These are phyloP conservation scores for Trichoderma orchidacearum DNA, from an alignment of 495 filamentous ascomycete species.

Conservation along the genomic window DNA sequence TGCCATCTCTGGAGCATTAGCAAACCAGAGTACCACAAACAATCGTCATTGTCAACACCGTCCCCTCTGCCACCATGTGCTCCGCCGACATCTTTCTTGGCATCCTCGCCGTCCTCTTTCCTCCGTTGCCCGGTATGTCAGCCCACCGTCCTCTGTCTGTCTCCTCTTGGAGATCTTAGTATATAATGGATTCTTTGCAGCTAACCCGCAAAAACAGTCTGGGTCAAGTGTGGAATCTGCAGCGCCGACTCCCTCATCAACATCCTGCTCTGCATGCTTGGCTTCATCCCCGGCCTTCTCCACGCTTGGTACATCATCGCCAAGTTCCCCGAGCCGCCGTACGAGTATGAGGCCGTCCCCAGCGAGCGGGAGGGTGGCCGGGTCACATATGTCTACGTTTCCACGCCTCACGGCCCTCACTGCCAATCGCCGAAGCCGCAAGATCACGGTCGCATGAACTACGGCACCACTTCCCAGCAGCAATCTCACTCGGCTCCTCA, in stretches of 20 bases:
- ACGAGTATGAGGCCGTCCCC: constrained; percentile 44
- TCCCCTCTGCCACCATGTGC: constrained; percentile 29
- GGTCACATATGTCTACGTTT: constrained; percentile 60
- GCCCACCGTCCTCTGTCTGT: neutral
- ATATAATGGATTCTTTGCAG: constrained; percentile 9
- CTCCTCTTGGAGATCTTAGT: neutral
- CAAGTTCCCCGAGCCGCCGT: constrained; percentile 64
- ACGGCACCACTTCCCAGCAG: constrained; percentile 17
- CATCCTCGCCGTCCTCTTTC: constrained; percentile 82
- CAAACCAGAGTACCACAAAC: too few relatives aligned
- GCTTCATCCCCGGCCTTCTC: constrained; percentile 79
- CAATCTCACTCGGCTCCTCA: constrained; percentile 3
- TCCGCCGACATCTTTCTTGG: constrained; percentile 76
- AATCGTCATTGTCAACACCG: neutral
- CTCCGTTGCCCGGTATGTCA: constrained; percentile 72
- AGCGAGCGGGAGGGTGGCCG: constrained; percentile 39
- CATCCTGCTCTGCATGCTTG: constrained; percentile 77
- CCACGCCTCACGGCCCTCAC: constrained; percentile 18
- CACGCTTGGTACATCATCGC: constrained; percentile 98
- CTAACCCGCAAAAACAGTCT: constrained; percentile 40
- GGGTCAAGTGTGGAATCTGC: constrained; percentile 93
- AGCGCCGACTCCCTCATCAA: constrained; percentile 90
- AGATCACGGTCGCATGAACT: constrained; percentile 12
- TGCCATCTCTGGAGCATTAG: too few relatives aligned
- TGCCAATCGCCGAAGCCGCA: constrained; percentile 22